Conservation (phyloP, 768 basidiomycete genomes). For the Candolleomyces aberdarensis region DNA sequence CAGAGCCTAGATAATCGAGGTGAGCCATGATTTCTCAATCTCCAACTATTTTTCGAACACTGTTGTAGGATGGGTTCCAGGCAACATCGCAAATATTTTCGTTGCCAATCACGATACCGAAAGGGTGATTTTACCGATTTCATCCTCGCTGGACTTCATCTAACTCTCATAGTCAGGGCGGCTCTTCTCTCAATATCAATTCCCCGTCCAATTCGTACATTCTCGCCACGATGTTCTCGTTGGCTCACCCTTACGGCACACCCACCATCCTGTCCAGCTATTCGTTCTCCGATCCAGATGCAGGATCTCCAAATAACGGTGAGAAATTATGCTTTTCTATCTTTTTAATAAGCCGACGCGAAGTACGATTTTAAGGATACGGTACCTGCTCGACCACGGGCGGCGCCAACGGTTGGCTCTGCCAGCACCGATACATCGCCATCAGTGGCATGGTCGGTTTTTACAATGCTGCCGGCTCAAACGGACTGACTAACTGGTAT, state of each 20-base stretch:
- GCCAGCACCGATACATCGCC: constrained; percentile 61
- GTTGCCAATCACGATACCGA: constrained; percentile 73
- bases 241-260: constrained; percentile 66
- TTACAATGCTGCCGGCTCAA: constrained; percentile 53
- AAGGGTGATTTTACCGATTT: constrained; percentile 29
- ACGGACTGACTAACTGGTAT: constrained; percentile 53
- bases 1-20: constrained; percentile 51
- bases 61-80: constrained; percentile 45
- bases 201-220: constrained; percentile 66
- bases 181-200: constrained; percentile 51
- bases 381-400: constrained; percentile 50
- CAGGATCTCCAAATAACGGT: constrained; percentile 61
- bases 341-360: not conserved
- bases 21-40: constrained; percentile 12
- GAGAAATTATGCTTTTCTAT: not conserved
- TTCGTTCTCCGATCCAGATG: constrained; percentile 47
- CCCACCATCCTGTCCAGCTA: constrained; percentile 64
- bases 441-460: constrained; percentile 63
- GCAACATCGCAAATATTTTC: constrained; percentile 57
- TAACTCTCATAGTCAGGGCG: constrained; percentile 32
- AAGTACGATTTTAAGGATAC: constrained; percentile 22
- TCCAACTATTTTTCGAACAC: not conserved
- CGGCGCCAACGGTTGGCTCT: constrained; percentile 58
- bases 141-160: not conserved
- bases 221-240: constrained; percentile 57